Evolutionary conservation across 2,329 filamentous ascomycete species (phyloP).

Genomic region (Xylaria multiplex): DNA sequence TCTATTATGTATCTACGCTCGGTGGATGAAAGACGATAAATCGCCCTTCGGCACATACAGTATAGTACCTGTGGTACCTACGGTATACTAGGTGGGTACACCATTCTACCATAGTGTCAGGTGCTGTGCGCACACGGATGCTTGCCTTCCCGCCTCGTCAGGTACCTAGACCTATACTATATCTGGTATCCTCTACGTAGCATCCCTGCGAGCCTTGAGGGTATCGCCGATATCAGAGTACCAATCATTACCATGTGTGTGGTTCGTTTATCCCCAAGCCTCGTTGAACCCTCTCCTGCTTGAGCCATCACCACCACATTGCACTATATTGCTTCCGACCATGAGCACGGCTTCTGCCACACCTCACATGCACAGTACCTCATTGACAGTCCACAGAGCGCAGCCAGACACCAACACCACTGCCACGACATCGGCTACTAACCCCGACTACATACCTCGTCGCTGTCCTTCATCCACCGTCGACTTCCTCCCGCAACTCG

Average conservation of each 20-base stretch:
- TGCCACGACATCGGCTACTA: neutral
- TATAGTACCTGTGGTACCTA: neutral
- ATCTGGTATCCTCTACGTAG: conserved; percentile 9
- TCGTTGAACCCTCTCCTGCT: conserved; percentile 20
- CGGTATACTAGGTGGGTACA: neutral
- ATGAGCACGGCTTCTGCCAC: neutral
- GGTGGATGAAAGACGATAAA: neutral
- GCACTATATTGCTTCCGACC: conserved; percentile 11
- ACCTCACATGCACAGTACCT: conserved; percentile 5
- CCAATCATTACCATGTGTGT: conserved; percentile 15
- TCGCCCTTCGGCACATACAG: neutral
- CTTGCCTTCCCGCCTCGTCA: conserved; percentile 5
- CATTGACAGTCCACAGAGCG: neutral
- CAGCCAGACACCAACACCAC: neutral
- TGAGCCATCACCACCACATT: conserved; percentile 11
- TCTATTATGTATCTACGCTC: neutral
- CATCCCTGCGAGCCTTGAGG: conserved; percentile 9
- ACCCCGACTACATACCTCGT: neutral
- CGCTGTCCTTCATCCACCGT: neutral
- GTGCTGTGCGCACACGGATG: no score
- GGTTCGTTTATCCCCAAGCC: conserved; percentile 24
- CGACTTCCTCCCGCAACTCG: conserved; percentile 1
- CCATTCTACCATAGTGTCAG: neutral
- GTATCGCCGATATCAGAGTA: conserved; percentile 14
- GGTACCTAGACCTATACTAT: conserved; percentile 7